A percentile compares a stretch with the other conserved stretches of the same genome.
These are phyloP conservation scores for Aspergillus niger DNA, from an alignment of 2,329 filamentous ascomycete species.

Conservation along the genomic window DNA sequence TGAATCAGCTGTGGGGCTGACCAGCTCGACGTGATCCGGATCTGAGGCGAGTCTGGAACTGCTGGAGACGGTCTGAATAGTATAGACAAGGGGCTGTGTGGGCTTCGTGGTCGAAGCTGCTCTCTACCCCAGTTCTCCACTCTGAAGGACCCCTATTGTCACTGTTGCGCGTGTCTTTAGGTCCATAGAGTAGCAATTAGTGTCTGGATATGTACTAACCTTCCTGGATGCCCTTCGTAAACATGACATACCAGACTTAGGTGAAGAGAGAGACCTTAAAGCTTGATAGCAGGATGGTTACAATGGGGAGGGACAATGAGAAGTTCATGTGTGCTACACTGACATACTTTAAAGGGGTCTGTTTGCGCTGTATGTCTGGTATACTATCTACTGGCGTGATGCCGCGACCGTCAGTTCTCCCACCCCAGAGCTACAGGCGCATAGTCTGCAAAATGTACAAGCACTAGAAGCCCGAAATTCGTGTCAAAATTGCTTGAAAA, in stretches of 20 bases:
- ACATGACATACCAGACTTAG: too few relatives aligned
- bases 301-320: background rate
- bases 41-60: background rate
- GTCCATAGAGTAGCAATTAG: too few relatives aligned
- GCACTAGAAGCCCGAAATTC: background rate
- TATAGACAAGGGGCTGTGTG: background rate
- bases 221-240: too few relatives aligned
- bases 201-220: too few relatives aligned
- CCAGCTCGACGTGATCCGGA: background rate
- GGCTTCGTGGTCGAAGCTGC: too few relatives aligned
- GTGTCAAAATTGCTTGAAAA: background rate
- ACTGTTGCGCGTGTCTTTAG: too few relatives aligned
- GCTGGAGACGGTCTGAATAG: background rate
- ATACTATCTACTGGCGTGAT: background rate
- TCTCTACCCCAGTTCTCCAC: too few relatives aligned
- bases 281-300: background rate
- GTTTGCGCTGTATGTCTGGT: background rate
- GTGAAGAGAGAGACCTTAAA: too few relatives aligned
- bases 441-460: background rate
- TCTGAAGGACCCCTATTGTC: too few relatives aligned
- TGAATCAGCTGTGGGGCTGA: background rate
- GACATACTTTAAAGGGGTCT: background rate
- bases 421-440: too few relatives aligned
- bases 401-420: background rate
- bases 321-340: background rate